phyloP scores from a whole-genome alignment of 2,329 filamentous ascomycete species.

The Zymoseptoria passerinii region DNA sequence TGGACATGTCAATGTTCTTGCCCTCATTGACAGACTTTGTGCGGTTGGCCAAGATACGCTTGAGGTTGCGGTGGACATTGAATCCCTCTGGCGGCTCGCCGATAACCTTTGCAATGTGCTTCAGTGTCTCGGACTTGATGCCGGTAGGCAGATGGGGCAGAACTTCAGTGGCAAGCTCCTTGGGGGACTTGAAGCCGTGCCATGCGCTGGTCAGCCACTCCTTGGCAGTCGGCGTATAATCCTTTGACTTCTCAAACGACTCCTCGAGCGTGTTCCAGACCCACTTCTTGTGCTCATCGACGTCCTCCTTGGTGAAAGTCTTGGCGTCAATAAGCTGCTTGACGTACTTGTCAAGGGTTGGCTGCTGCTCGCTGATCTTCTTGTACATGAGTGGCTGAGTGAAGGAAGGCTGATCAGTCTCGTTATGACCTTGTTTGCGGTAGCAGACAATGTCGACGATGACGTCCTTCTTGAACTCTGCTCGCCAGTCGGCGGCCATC shows the following conservation, averaged over 20 bases:
- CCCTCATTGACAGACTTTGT: slow-evolving; percentile 89
- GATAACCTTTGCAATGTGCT: slow-evolving; percentile 76
- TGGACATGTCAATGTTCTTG: slow-evolving; percentile 94
- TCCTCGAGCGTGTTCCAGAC: slow-evolving; percentile 99
- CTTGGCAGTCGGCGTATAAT: slow-evolving; percentile 92
- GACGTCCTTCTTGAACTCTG: slow-evolving; percentile 96
- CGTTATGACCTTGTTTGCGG: slow-evolving; percentile 97
- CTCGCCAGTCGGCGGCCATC: slow-evolving; percentile 93
- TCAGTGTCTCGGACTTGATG: slow-evolving; percentile 62
- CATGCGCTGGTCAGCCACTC: slow-evolving; percentile 98
- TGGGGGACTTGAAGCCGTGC: slow-evolving; percentile 99
- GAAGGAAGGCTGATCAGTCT: slow-evolving; percentile 98
- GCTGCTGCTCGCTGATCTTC: slow-evolving; percentile 76
- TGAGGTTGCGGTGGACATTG: slow-evolving; percentile 85
- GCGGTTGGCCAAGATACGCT: slow-evolving; percentile 84
- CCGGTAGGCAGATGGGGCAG: slow-evolving; percentile 84
- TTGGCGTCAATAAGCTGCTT: slow-evolving; percentile 85
- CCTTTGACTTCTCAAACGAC: slow-evolving; percentile 93
- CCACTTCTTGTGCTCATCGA: slow-evolving; percentile 99
- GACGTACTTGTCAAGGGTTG: slow-evolving; percentile 83
- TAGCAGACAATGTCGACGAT: slow-evolving; percentile 98
- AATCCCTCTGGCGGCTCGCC: slow-evolving; percentile 75
- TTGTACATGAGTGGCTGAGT: slow-evolving; percentile 99
- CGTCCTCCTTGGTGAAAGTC: slow-evolving; percentile 93
- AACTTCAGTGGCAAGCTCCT: slow-evolving; percentile 90